phyloP scores from a whole-genome alignment of 2,329 filamentous ascomycete species.

The Xylaria arbuscula region DNA sequence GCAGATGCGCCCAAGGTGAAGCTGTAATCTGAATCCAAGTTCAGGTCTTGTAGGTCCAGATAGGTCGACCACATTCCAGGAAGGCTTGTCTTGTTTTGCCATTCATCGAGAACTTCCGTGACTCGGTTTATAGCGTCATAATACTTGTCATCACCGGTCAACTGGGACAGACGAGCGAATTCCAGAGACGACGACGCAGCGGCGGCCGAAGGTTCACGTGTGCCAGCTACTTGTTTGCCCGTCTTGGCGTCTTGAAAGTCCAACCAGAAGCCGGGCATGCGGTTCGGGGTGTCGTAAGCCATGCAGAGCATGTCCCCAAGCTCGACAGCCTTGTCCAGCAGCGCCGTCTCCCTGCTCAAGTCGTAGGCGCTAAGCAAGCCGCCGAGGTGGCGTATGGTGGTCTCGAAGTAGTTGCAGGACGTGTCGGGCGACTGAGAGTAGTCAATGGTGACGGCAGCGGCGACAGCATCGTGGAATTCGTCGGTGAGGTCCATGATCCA shows the following conservation, averaged over 20 bases:
- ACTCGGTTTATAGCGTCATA: constrained; percentile 81
- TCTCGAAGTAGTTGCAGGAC: constrained; percentile 59
- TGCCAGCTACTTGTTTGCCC: constrained; percentile 51
- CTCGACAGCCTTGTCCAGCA: constrained; percentile 59
- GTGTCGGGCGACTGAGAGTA: constrained; percentile 57
- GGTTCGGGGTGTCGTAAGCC: constrained; percentile 61
- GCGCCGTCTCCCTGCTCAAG: constrained; percentile 54
- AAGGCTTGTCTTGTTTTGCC: constrained; percentile 75
- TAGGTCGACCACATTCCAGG: constrained; percentile 80
- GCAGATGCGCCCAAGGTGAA: constrained; percentile 66
- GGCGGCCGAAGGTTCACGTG: constrained; percentile 52
- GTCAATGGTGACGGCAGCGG: constrained; percentile 61
- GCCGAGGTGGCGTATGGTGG: constrained; percentile 60
- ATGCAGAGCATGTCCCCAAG: constrained; percentile 61
- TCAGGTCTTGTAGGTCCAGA: constrained; percentile 68
- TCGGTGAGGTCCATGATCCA: constrained; percentile 69
- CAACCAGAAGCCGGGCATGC: constrained; percentile 66
- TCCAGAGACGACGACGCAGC: constrained; percentile 74
- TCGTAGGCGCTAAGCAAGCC: constrained; percentile 60
- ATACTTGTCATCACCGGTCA: constrained; percentile 75
- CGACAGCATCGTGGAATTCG: constrained; percentile 66
- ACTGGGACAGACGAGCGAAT: constrained; percentile 75
- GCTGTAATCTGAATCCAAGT: constrained; percentile 51
- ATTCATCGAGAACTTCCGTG: constrained; percentile 73
- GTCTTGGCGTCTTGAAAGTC: constrained; percentile 59